phyloP scores from a whole-genome alignment of 139 green algal species.

The Asterochloris sp. region DNA sequence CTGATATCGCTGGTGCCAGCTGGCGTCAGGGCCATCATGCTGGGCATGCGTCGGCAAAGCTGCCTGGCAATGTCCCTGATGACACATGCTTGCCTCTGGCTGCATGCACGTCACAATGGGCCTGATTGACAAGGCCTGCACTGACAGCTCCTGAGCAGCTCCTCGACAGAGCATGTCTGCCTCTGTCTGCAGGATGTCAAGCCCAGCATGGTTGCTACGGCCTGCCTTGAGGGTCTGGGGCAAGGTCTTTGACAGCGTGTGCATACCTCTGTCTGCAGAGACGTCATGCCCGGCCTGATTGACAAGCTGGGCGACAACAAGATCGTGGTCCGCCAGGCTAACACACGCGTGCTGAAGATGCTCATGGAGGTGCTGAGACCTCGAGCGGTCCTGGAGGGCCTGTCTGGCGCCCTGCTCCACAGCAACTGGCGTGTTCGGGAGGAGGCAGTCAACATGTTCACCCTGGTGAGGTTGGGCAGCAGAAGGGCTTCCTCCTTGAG shows the following conservation, averaged over 20 bases:
- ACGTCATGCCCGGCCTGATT: conserved; percentile 25
- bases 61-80: too few relatives aligned
- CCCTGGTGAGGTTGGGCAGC: conserved; percentile 32
- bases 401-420: conserved; percentile 33
- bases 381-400: conserved; percentile 29
- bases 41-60: too few relatives aligned
- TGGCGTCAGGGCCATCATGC: too few relatives aligned
- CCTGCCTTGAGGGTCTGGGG: too few relatives aligned
- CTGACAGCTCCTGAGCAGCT: too few relatives aligned
- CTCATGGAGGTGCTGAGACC: conserved; percentile 37
- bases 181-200: too few relatives aligned
- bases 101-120: too few relatives aligned
- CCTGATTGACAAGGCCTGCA: too few relatives aligned
- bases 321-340: conserved; percentile 35
- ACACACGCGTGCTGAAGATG: conserved; percentile 27
- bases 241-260: neutral
- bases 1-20: too few relatives aligned
- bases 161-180: too few relatives aligned
- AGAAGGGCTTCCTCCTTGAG: neutral
- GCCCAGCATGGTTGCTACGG: too few relatives aligned
- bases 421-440: conserved; percentile 46
- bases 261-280: neutral
- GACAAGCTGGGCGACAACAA: conserved; percentile 50
- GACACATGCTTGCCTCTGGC: too few relatives aligned
- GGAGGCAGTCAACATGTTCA: conserved; percentile 47